Evolutionary conservation across 164 flowering plant genomes (phyloP), one percentile per base, ranked within the genome.

Genomic region (Taxillus chinensis): DNA sequence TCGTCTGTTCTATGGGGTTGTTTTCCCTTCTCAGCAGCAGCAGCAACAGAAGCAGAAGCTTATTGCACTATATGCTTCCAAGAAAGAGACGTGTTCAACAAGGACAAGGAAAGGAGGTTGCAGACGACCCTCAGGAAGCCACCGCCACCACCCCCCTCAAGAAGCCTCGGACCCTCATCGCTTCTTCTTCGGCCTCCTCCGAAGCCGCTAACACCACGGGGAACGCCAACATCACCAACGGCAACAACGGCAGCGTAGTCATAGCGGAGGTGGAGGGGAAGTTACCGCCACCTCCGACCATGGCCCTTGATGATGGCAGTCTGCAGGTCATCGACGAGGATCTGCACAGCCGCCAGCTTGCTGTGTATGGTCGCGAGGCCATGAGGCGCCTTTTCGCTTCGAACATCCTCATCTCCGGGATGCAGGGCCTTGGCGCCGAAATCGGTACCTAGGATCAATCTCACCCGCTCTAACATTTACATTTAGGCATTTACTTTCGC

Each of bases 381-480:
- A 90, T 93, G 99, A 69, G 96, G 56, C 64, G 89, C 61, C 82
- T 90, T 27, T 90, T 89, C 64, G 95, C 83, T 0, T 83, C 99
- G 8, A 89, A 87, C 66, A 73, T 90, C 58, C 96, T 93, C 48
- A 62, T 93, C 59, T 90, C 97, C 0, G 99, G 99, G 68, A 75
- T 93, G 85, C 86, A 84, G 55, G 99, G 99, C 14, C 91, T 93
- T 39, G 99, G 99, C 12, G 96, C 71, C 50, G 99, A 93, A 73
- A 87, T 90, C n/a, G 96, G 99, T 93, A 79, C 14, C 70, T 39
- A 39, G 10, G 7, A 9, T 6, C 7, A 43, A 43, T 2, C 46
- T 6, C 7, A 51, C 15, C 27, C n/a, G 5, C 27, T 10, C 7
- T 4, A 14, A 51, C 5, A n/a, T 51, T 3, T 14, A 5, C 15